Evolutionary conservation across 2,329 filamentous ascomycete genomes (phyloP).

Genomic region (Chrysoporthe puriensis): DNA sequence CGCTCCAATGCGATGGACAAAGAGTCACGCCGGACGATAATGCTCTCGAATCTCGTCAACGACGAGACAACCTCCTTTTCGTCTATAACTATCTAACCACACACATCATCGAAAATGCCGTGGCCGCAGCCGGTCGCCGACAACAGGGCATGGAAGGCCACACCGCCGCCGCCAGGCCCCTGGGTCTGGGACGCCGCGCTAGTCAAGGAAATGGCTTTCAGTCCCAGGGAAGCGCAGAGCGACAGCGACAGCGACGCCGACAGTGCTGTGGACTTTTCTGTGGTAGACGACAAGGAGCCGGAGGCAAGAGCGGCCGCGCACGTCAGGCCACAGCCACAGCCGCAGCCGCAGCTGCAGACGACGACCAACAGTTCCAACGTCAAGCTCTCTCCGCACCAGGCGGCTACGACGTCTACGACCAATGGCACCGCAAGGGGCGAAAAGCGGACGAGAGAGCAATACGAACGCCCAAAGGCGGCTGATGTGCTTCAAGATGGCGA

Average conservation of each 20-base stretch:
- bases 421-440: neutral
- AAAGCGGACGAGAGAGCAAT: neutral
- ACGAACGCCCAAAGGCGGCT: neutral
- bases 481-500: neutral
- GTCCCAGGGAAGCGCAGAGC: conserved; percentile 16
- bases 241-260: conserved; percentile 10
- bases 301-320: conserved; percentile 12
- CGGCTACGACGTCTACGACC: conserved; percentile 3
- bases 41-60: neutral
- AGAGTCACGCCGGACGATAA: conserved; percentile 22
- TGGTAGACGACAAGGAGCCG: conserved; percentile 10
- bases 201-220: conserved; percentile 12
- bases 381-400: neutral
- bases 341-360: conserved; percentile 1
- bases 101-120: conserved; percentile 12
- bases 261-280: neutral
- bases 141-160: neutral
- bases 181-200: conserved; percentile 3
- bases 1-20: neutral
- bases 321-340: conserved; percentile 10
- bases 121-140: conserved; percentile 9
- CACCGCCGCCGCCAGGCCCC: conserved; percentile 1
- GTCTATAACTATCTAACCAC: neutral
- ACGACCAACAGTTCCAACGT: neutral
- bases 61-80: neutral